Percentiles rank a stretch among this genome's conserved stretches.
Evolutionary conservation across 495 filamentous ascomycete species (phyloP).

Genomic region (Durotheca rogersii): DNA sequence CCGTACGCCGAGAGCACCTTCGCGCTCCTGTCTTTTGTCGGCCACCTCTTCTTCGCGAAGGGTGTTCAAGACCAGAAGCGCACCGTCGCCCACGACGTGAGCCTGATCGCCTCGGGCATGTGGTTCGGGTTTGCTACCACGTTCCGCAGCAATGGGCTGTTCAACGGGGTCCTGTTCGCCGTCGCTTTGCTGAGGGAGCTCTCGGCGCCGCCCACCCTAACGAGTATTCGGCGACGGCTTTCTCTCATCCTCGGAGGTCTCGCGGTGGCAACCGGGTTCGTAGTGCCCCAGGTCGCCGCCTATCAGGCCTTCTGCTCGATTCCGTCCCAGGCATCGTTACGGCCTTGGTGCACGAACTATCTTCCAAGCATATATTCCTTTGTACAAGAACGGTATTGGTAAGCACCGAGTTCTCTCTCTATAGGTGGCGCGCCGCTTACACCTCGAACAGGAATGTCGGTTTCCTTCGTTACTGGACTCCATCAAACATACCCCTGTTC

Average conservation of each 20-base stretch:
- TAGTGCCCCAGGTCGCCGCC: constrained; percentile 73
- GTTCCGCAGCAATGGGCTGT: constrained; percentile 82
- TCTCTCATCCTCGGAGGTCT: constrained; percentile 64
- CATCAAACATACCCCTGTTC: constrained; percentile 86
- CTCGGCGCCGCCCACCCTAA: constrained; percentile 38
- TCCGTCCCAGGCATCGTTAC: constrained; percentile 28
- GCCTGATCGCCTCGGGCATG: constrained; percentile 57
- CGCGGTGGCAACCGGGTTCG: constrained; percentile 63
- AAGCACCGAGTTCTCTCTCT: constrained; percentile 5
- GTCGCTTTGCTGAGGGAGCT: constrained; percentile 52
- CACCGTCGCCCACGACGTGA: constrained; percentile 40
- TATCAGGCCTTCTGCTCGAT: constrained; percentile 68
- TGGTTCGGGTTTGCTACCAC: constrained; percentile 72
- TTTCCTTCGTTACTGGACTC: constrained; percentile 86
- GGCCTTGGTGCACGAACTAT: constrained; percentile 71
- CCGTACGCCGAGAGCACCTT: constrained; percentile 83
- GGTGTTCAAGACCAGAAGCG: constrained; percentile 42
- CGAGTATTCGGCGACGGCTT: constrained; percentile 49
- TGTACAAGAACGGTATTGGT: constrained; percentile 92
- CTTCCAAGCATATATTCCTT: constrained; percentile 87
- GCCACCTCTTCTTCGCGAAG: constrained; percentile 67
- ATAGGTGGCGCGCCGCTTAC: constrained; percentile 11
- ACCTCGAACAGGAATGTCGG: constrained; percentile 68
- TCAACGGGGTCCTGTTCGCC: constrained; percentile 68
- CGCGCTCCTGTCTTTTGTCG: constrained; percentile 73